phyloP scores from a whole-genome alignment of 371 early-diverging fungal genomes.

The Circinella minor region DNA sequence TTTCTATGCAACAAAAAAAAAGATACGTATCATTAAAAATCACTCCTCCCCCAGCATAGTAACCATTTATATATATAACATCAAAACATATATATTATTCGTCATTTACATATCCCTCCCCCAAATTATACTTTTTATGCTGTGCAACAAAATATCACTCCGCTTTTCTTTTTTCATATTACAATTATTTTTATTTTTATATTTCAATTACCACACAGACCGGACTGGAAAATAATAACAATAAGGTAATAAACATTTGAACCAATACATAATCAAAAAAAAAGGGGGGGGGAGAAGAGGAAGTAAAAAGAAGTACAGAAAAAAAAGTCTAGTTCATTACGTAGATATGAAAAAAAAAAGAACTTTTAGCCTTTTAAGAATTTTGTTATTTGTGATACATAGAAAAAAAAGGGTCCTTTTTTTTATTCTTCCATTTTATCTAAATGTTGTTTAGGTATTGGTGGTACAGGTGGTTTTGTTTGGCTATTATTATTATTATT shows the following conservation, averaged over 20 bases:
- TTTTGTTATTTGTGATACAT: neutral
- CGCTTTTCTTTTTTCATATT: neutral
- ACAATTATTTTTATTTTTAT: no score
- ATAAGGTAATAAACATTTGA: neutral
- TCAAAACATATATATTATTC: no score
- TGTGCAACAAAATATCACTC: constrained; percentile 6
- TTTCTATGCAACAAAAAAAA: neutral
- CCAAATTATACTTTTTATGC: neutral
- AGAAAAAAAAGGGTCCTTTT: neutral
- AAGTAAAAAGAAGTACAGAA: no score
- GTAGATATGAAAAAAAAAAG: no score
- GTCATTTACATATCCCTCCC: no score
- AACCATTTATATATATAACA: no score
- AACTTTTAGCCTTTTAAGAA: no score
- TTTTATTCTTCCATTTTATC: constrained; percentile 27
- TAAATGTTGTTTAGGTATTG: constrained; percentile 17
- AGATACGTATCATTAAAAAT: no score
- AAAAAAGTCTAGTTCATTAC: no score
- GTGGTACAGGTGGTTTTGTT: constrained; percentile 25
- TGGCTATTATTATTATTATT: constrained; percentile 9
- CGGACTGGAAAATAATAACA: neutral
- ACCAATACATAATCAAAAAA: no score
- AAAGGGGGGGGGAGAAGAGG: no score
- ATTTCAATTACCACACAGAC: neutral
- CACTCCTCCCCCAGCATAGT: no score